Percentiles rank a stretch among this genome's conserved stretches.
Evolutionary conservation across 805 yeast species (phyloP).

Genomic region (Candida maris): DNA sequence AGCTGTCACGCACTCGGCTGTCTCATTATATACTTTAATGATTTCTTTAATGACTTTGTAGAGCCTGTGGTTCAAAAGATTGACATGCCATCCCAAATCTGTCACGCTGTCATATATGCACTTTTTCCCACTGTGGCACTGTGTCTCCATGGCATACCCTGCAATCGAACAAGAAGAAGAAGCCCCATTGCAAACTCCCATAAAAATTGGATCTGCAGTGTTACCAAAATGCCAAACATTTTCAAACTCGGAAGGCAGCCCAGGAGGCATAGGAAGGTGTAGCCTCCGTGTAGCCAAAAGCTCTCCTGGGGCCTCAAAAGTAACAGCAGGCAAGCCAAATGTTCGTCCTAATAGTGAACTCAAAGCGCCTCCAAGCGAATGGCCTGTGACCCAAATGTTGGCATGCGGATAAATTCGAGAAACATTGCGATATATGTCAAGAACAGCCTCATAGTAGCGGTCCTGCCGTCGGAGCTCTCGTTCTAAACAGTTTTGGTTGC

Average conservation of each 20-base stretch:
- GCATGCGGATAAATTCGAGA: conserved; percentile 61
- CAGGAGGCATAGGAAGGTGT: conserved; percentile 93
- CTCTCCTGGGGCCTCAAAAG: conserved; percentile 94
- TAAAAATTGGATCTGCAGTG: conserved; percentile 93
- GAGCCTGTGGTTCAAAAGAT: conserved; percentile 81
- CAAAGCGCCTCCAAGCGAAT: conserved; percentile 89
- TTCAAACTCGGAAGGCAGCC: conserved; percentile 70
- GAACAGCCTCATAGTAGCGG: conserved; percentile 74
- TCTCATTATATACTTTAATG: conserved; percentile 64
- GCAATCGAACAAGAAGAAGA: conserved; percentile 83
- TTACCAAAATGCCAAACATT: conserved; percentile 95
- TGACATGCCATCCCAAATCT: conserved; percentile 90
- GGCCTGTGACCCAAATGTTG: conserved; percentile 89
- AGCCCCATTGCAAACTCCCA: conserved; percentile 97
- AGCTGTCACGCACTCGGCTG: conserved; percentile 69
- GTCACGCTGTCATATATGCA: conserved; percentile 88
- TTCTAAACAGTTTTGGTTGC: conserved; percentile 86
- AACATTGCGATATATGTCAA: conserved; percentile 76
- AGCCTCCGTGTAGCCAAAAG: conserved; percentile 74
- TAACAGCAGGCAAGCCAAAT: conserved; percentile 82
- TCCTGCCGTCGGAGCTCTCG: conserved; percentile 69
- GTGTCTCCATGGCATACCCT: conserved; percentile 96
- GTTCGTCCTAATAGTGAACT: conserved; percentile 82
- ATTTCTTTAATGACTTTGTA: conserved; percentile 86
- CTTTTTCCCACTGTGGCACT: conserved; percentile 85